These are phyloP conservation scores for Arabidopsis hybrid DNA, from an alignment of 441 rosid species.

Conservation along the genomic window DNA sequence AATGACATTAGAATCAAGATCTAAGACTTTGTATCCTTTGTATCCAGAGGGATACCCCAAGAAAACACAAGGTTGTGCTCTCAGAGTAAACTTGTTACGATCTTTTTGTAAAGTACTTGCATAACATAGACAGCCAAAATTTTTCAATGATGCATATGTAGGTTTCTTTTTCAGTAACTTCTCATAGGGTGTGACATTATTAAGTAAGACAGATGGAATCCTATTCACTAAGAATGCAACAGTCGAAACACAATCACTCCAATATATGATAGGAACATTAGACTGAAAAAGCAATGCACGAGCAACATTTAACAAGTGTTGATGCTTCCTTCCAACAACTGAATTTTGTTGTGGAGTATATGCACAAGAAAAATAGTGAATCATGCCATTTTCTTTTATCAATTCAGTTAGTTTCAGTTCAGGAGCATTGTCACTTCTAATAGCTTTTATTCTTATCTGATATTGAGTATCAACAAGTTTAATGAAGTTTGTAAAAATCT, in stretches of 20 bases:
- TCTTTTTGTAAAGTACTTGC: background rate
- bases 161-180: background rate
- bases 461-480: background rate
- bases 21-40: background rate
- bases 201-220: background rate
- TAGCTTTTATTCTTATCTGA: accelerated
- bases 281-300: background rate
- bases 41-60: background rate
- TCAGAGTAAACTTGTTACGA: background rate
- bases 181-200: background rate
- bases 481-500: background rate
- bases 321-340: background rate
- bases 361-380: background rate
- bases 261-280: background rate
- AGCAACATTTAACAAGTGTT: background rate
- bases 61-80: background rate
- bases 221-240: background rate
- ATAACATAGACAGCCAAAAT: background rate
- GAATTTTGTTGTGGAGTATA: background rate
- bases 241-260: background rate
- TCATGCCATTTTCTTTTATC: background rate
- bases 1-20: background rate
- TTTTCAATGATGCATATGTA: background rate
- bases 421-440: background rate
- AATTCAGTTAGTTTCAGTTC: background rate